phyloP scores from a whole-genome alignment of 345 rosid genomes.

The Eucalyptus viminalis region DNA sequence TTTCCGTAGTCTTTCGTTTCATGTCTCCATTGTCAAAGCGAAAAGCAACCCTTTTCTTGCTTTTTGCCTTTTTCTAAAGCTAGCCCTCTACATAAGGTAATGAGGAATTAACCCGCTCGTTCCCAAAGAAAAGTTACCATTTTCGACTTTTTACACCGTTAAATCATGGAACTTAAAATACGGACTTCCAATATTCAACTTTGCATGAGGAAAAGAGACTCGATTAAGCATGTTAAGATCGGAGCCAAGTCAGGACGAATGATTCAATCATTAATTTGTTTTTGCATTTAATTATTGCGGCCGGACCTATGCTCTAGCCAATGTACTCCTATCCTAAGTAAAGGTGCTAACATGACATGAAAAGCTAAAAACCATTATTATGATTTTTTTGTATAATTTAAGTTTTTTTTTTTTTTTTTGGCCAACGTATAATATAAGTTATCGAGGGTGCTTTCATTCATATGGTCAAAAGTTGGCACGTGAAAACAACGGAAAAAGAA shows the following conservation, averaged over 20 bases:
- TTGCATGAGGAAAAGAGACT: background rate
- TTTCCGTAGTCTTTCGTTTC: background rate
- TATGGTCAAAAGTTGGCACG: background rate
- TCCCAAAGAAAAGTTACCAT: background rate
- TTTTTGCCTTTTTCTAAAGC: background rate
- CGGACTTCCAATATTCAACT: background rate
- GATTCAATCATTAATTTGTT: background rate
- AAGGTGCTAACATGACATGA: background rate
- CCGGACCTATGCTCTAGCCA: background rate
- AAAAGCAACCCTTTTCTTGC: background rate
- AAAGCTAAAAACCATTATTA: background rate
- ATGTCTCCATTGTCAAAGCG: background rate
- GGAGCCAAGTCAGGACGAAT: background rate
- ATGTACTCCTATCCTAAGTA: background rate
- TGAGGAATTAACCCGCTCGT: background rate
- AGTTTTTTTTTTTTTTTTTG: too few relatives aligned
- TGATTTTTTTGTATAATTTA: background rate
- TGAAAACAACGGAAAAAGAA: background rate
- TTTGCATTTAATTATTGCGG: too few relatives aligned
- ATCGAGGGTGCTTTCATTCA: background rate
- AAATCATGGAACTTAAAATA: background rate
- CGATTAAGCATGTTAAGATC: background rate
- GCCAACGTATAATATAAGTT: background rate
- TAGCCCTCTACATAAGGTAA: background rate
- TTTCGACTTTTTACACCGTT: background rate